Base-by-base conservation (phyloP, 805 yeast species). In the Cyberlindnera amylophila region DNA sequence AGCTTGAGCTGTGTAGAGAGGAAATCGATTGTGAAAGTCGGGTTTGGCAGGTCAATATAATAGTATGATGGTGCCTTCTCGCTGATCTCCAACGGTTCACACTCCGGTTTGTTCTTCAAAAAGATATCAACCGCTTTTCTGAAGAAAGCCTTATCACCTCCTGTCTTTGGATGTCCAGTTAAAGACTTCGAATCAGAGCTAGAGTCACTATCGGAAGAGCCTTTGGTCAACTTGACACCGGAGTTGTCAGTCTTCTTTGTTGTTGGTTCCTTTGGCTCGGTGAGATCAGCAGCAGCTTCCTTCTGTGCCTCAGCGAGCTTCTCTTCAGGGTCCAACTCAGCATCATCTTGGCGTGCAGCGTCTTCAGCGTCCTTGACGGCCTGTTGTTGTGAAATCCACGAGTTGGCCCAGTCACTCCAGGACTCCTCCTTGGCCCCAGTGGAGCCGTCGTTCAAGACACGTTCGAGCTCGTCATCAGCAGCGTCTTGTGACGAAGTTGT, bases 1-100 rank as follows among this genome's bases (percentile, higher is more conserved):
- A 57, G 42, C 26, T 53, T 38, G 11, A 53, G 34, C 37, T 49
- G 46, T 5, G 37, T 16, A 2, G 36, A 16, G 4, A 57, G 36
- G 43, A 55, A 57, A 1, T 57, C 61, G 34, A 57, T 52, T 10
- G 50, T 55, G 51, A 57, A 57, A 0, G 61, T 53, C 38, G 58
- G 57, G 27, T 44, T 46, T 30, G 61, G 61, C 4, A 57, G n/a
- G 39, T 57, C 59, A 21, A 55, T 39, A 36, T 55, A 57, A 36
- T 13, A 57, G 39, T 53, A 53, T 3, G 61, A 57, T 19, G 61
- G 59, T 0, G 61, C 61, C 38, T 50, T 50, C 6, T 44, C 58
- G 6, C 36, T 36, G 9, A 57, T 34, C 23, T 46, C 47, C 10
- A 57, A 18, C 4, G 39, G 14, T 5, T 34, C 45, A 12, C 53